A percentile compares a stretch with the other conserved stretches of the same genome.
Conservation (phyloP, 148 eudicot genomes). For the Rhododendron simsii region DNA sequence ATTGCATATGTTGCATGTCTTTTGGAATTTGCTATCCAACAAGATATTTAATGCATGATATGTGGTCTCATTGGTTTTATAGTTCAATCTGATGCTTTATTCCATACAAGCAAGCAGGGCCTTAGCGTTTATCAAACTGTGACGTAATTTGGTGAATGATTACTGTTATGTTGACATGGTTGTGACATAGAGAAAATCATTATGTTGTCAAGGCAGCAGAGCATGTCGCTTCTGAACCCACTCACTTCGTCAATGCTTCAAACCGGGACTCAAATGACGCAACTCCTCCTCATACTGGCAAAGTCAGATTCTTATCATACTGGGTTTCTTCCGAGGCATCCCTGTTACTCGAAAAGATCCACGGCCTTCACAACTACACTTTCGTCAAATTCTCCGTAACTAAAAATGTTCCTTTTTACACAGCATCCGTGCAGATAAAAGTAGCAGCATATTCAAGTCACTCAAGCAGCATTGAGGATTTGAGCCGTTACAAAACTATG, state of each 20-base stretch:
- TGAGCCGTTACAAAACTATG: not conserved
- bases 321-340: conserved; percentile 1
- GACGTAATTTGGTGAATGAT: not conserved
- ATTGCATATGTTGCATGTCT: not conserved
- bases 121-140: not conserved
- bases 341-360: not conserved
- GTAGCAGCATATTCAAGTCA: not conserved
- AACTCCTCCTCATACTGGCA: not conserved
- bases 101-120: not conserved
- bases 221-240: not conserved
- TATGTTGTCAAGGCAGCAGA: not conserved
- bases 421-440: not conserved
- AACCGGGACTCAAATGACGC: not conserved
- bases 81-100: not conserved
- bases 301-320: conserved; percentile 1
- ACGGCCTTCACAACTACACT: not conserved
- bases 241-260: not conserved
- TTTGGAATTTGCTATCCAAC: not conserved
- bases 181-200: not conserved
- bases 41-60: not conserved
- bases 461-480: not conserved
- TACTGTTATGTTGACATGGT: not conserved
- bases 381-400: conserved; percentile 1
- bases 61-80: not conserved
- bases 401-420: not conserved